phyloP scores from a whole-genome alignment of 139 green algal genomes.

The Chlorella sp. region DNA sequence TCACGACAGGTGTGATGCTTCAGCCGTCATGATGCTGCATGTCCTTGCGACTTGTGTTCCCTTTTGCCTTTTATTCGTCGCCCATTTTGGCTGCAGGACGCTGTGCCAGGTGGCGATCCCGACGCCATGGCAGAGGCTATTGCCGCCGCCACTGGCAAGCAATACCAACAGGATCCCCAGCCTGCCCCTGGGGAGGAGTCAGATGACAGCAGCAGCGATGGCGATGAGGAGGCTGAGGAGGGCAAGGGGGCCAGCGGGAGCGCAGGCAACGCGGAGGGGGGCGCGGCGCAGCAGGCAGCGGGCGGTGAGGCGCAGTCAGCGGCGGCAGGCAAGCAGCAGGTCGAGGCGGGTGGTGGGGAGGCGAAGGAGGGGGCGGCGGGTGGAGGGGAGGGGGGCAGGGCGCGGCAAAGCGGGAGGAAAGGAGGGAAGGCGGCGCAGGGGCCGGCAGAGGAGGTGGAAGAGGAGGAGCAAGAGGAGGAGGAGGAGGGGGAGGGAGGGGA shows the following conservation, averaged over 20 bases:
- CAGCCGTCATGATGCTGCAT: too few relatives aligned
- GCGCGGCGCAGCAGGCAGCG: constrained; percentile 10
- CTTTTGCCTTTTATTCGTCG: too few relatives aligned
- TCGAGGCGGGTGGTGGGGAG: constrained; percentile 45
- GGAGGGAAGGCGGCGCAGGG: constrained; percentile 24
- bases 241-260: background rate
- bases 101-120: background rate
- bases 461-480: constrained; percentile 21
- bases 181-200: background rate
- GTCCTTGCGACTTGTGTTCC: too few relatives aligned
- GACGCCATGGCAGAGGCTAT: constrained; percentile 37
- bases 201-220: background rate
- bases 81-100: constrained; percentile 5
- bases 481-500: constrained; percentile 35
- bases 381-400: background rate
- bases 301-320: constrained; percentile 41
- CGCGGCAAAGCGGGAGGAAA: constrained; percentile 34
- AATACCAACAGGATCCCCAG: constrained; percentile 18
- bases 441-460: constrained; percentile 28
- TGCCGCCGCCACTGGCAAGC: constrained; percentile 40
- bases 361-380: constrained; percentile 14
- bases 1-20: too few relatives aligned
- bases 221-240: background rate
- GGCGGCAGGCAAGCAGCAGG: constrained; percentile 1
- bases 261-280: background rate